These are phyloP conservation scores for Candida sp. DNA, from an alignment of 1,139 yeast species.

Conservation along the genomic window DNA sequence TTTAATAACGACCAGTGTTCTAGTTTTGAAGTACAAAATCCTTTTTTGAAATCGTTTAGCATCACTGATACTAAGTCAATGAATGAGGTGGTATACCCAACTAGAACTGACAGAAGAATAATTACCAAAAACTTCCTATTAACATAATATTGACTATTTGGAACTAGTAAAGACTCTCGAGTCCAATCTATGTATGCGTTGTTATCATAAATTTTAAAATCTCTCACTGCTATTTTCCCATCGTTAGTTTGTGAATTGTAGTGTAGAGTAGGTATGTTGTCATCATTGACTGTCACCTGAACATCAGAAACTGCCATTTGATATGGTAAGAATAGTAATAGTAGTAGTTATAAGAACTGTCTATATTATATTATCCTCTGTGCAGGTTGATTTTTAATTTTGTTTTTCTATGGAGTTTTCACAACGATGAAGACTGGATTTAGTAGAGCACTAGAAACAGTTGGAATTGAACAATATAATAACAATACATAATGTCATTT, in stretches of 20 bases:
- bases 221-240: neutral
- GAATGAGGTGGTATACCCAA: conserved; percentile 58
- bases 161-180: conserved; percentile 16
- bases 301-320: neutral
- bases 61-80: conserved; percentile 61
- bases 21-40: conserved; percentile 34
- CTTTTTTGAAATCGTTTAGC: conserved; percentile 60
- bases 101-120: conserved; percentile 49
- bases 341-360: too few species aligned
- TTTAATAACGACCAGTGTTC: conserved; percentile 41
- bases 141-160: conserved; percentile 8
- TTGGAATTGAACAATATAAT: neutral
- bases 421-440: too few species aligned
- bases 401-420: too few species aligned
- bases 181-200: conserved; percentile 39
- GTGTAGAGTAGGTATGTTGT: neutral
- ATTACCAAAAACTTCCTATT: conserved; percentile 54
- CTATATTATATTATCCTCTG: neutral
- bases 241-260: neutral
- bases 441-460: conserved; percentile 1
- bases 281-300: neutral
- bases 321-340: too few species aligned
- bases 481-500: conserved; percentile 21
- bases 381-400: neutral
- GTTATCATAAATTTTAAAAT: conserved; percentile 16